Conservation (phyloP, 129 eudicot genomes). For the Ambrosia trifida region DNA sequence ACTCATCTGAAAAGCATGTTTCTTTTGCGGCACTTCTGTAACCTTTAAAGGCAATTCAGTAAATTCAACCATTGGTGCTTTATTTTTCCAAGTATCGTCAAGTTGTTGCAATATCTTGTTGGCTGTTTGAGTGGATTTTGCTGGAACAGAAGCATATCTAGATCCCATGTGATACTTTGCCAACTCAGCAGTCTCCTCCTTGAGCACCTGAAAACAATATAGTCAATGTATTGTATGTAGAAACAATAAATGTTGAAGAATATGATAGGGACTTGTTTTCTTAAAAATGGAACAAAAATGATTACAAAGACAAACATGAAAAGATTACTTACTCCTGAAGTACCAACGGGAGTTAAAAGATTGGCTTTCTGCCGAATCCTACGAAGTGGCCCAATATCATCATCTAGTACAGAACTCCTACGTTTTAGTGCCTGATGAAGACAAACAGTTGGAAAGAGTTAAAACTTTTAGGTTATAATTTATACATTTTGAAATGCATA, state of each 20-base stretch:
- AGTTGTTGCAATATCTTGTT: too few relatives aligned
- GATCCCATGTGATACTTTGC: slow-evolving; percentile 23
- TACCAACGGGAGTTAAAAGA: slow-evolving; percentile 49
- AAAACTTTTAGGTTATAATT: too few relatives aligned
- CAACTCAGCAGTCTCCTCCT: too few relatives aligned
- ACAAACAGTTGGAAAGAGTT: background rate
- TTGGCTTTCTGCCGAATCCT: slow-evolving; percentile 80
- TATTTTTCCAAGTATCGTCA: too few relatives aligned
- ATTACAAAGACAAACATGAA: slow-evolving; percentile 10
- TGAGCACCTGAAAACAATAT: too few relatives aligned
- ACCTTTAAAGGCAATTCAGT: too few relatives aligned
- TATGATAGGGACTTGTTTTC: background rate
- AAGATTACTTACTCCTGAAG: slow-evolving; percentile 44
- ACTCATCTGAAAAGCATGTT: too few relatives aligned
- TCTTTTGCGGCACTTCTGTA: too few relatives aligned
- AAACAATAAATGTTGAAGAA: slow-evolving; percentile 19
- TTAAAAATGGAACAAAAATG: background rate
- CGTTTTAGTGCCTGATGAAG: slow-evolving; percentile 68
- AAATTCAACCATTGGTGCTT: too few relatives aligned
- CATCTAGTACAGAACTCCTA: slow-evolving; percentile 63
- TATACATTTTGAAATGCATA: too few relatives aligned
- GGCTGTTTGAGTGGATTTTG: slow-evolving; percentile 74
- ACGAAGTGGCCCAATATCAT: slow-evolving; percentile 75
- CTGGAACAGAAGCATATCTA: slow-evolving; percentile 60
- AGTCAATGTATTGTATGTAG: too few relatives aligned